Conservation (phyloP, 768 basidiomycete genomes). For the Trametes sanguinea region DNA sequence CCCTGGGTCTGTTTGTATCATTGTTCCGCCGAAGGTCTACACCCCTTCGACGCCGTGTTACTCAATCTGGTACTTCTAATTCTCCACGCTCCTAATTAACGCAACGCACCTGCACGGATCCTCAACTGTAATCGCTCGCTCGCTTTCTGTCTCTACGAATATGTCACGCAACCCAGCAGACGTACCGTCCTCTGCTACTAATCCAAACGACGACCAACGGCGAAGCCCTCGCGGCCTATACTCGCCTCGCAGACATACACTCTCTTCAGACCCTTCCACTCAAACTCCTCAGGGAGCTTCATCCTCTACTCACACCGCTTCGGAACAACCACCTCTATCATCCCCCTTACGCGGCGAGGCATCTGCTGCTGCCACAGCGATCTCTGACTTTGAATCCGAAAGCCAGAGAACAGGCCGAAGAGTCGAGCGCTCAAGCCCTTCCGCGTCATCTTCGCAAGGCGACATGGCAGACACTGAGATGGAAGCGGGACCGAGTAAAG, state of each 20-base stretch:
- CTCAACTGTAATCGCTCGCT: conserved; percentile 24
- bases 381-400: conserved; percentile 20
- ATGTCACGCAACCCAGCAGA: conserved; percentile 27
- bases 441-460: conserved; percentile 34
- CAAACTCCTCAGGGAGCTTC: conserved; percentile 18
- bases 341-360: conserved; percentile 14
- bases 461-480: conserved; percentile 61
- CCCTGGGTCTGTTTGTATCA: conserved; percentile 30
- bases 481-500: conserved; percentile 46
- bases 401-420: conserved; percentile 8
- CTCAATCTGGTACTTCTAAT: conserved; percentile 26
- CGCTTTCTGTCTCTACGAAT: conserved; percentile 24
- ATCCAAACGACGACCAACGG: conserved; percentile 20
- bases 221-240: conserved; percentile 12
- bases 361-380: conserved; percentile 1
- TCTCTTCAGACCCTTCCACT: conserved; percentile 18
- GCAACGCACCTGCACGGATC: conserved; percentile 17
- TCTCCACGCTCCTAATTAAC: conserved; percentile 25
- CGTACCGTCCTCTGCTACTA: conserved; percentile 20
- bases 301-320: conserved; percentile 11
- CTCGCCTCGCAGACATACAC: conserved; percentile 18
- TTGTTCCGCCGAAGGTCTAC: conserved; percentile 28
- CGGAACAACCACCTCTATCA: conserved; percentile 5
- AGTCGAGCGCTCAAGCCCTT: conserved; percentile 30
- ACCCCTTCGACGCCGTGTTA: conserved; percentile 30